These are phyloP conservation scores for Rubroboletus pulcherrimus DNA, from an alignment of 768 basidiomycete species.

Conservation along the genomic window DNA sequence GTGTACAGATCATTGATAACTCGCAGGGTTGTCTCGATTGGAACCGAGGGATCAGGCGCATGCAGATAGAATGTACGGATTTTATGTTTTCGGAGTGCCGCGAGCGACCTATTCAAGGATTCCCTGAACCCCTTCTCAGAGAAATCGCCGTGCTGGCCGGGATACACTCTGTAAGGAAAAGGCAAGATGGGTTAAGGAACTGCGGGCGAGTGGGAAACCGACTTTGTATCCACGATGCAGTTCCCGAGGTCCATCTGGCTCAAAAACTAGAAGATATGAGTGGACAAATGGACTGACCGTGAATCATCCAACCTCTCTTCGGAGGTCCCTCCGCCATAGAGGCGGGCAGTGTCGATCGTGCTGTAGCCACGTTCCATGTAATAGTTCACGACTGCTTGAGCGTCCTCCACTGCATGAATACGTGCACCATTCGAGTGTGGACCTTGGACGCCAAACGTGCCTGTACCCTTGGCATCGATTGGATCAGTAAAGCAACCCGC, in stretches of 20 bases:
- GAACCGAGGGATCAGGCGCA: conserved; percentile 40
- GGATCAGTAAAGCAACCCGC: neutral
- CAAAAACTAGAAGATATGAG: conserved; percentile 10
- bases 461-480: conserved; percentile 16
- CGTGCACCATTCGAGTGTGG: conserved; percentile 19
- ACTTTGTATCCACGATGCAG: conserved; percentile 22
- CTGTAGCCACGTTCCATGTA: conserved; percentile 15
- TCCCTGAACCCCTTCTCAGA: conserved; percentile 7
- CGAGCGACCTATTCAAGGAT: conserved; percentile 12
- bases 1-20: conserved; percentile 46
- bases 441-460: conserved; percentile 17
- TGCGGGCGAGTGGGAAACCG: neutral
- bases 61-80: conserved; percentile 40
- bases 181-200: neutral
- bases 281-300: neutral
- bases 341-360: conserved; percentile 22
- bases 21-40: conserved; percentile 44
- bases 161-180: conserved; percentile 1
- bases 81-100: conserved; percentile 9
- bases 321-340: conserved; percentile 20
- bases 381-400: conserved; percentile 11
- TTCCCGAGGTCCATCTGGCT: conserved; percentile 11
- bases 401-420: conserved; percentile 15
- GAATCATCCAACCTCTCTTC: conserved; percentile 20
- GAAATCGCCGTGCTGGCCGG: conserved; percentile 6